Percentiles rank a stretch among this genome's conserved stretches.
These are phyloP conservation scores for Penicillium ucsense DNA, from an alignment of 495 filamentous ascomycete species.

Conservation along the genomic window DNA sequence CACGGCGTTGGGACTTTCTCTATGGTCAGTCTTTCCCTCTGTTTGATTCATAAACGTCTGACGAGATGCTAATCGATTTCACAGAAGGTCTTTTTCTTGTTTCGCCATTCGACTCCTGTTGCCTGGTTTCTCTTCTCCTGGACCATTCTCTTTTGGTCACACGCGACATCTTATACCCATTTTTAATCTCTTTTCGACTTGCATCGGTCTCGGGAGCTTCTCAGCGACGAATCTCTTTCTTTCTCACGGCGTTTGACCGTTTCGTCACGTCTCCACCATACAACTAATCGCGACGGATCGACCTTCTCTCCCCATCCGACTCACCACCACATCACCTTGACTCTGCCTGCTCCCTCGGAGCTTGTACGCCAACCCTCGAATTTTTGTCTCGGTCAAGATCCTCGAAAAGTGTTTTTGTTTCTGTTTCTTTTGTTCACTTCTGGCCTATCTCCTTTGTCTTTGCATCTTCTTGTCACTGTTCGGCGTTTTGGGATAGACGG, in stretches of 20 bases:
- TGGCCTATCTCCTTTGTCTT: slow-evolving; percentile 7
- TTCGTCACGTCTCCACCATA: slow-evolving; percentile 11
- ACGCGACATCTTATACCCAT: slow-evolving; percentile 24
- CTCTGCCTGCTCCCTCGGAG: slow-evolving; percentile 16
- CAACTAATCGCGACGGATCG: slow-evolving; percentile 5
- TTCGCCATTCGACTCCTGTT: too few relatives aligned
- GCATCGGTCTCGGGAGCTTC: slow-evolving; percentile 19
- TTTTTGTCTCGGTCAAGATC: slow-evolving; percentile 13
- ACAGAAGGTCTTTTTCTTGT: too few relatives aligned
- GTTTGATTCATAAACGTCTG: slow-evolving; percentile 4
- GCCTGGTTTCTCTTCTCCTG: too few relatives aligned
- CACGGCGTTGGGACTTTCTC: slow-evolving; percentile 16
- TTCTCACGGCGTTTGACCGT: slow-evolving; percentile 6
- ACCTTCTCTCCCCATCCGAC: slow-evolving; percentile 1
- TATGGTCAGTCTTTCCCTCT: not conserved
- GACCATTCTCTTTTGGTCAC: slow-evolving; percentile 10
- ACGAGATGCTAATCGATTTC: too few relatives aligned
- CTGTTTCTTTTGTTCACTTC: not conserved
- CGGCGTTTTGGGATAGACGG: slow-evolving; percentile 39
- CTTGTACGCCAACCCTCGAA: slow-evolving; percentile 11
- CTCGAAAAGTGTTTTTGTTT: slow-evolving; percentile 22
- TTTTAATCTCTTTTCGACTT: slow-evolving; percentile 23
- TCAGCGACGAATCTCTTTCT: slow-evolving; percentile 15
- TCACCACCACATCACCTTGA: slow-evolving; percentile 8
- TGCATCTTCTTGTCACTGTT: slow-evolving; percentile 9